A percentile compares a stretch with the other conserved stretches of the same genome.
phyloP scores from a whole-genome alignment of 148 eudicot genomes.

The Camellia lanceoleosa region DNA sequence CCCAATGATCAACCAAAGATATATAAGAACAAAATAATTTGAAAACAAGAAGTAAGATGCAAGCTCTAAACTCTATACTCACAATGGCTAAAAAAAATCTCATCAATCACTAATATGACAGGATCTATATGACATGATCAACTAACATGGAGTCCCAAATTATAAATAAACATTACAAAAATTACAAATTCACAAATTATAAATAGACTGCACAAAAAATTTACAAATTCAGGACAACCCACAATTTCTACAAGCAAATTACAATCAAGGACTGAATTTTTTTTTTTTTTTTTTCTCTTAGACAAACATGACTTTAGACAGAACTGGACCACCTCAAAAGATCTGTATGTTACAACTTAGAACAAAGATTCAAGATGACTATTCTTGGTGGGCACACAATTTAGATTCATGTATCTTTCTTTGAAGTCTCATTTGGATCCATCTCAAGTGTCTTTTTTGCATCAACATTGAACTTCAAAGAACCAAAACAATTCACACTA shows the following conservation, averaged over 20 bases:
- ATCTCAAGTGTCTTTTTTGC: no score
- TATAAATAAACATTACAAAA: neutral
- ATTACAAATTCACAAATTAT: neutral
- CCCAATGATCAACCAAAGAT: no score
- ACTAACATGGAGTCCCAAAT: neutral
- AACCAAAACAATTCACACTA: slow-evolving; percentile 5
- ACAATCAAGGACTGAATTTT: no score
- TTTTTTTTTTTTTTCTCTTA: no score
- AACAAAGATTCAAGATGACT: neutral
- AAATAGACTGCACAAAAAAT: neutral
- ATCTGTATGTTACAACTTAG: neutral
- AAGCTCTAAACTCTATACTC: neutral
- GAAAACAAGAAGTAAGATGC: neutral
- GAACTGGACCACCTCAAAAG: neutral
- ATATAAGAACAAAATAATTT: no score
- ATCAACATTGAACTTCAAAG: neutral
- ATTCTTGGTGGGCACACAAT: no score
- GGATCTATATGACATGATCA: neutral
- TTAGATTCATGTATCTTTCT: no score
- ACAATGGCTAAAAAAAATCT: neutral
- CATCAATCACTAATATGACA: neutral
- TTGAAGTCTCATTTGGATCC: neutral
- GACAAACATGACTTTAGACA: neutral
- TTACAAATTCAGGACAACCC: neutral
- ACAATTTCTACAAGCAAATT: neutral